phyloP scores from a whole-genome alignment of 768 basidiomycete species.

The Rhodosporidiobolus sp. region DNA sequence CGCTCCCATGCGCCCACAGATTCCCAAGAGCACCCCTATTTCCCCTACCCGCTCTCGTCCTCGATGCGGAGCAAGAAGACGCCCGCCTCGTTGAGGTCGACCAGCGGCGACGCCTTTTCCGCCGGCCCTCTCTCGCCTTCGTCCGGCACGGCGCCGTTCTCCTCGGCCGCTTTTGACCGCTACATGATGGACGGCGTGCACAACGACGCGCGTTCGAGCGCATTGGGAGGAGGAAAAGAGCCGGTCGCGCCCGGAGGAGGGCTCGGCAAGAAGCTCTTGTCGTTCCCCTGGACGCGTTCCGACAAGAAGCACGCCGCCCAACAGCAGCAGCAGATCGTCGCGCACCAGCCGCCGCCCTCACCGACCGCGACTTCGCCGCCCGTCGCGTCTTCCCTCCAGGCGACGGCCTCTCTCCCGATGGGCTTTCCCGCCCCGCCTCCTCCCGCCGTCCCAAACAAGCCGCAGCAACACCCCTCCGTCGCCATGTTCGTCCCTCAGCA shows the following conservation, averaged over 20 bases:
- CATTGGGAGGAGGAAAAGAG: background rate
- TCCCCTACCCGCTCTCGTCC: conserved; percentile 26
- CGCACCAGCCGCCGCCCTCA: background rate
- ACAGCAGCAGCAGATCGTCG: background rate
- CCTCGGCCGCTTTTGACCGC: conserved; percentile 12
- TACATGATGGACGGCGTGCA: conserved; percentile 12
- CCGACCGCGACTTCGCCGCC: background rate
- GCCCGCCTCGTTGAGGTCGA: no score
- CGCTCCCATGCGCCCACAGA: background rate
- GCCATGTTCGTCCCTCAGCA: background rate
- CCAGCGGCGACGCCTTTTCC: conserved; percentile 7
- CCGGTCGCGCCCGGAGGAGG: conserved; percentile 2
- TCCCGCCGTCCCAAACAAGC: background rate
- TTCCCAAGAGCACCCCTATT: conserved; percentile 10
- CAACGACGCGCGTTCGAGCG: background rate
- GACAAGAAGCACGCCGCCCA: conserved; percentile 22
- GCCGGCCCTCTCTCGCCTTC: background rate
- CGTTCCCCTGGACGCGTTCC: conserved; percentile 19
- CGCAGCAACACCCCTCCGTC: conserved; percentile 17
- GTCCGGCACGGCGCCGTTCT: background rate
- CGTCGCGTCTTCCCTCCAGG: background rate
- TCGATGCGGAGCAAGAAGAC: conserved; percentile 27
- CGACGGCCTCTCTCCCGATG: conserved; percentile 17
- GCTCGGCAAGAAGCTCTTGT: conserved; percentile 30
- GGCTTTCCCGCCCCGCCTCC: conserved; percentile 8